Evolutionary conservation across 2,329 filamentous ascomycete genomes (phyloP), one percentile per base, ranked within the genome.

Genomic region (Microdochium bolleyi): DNA sequence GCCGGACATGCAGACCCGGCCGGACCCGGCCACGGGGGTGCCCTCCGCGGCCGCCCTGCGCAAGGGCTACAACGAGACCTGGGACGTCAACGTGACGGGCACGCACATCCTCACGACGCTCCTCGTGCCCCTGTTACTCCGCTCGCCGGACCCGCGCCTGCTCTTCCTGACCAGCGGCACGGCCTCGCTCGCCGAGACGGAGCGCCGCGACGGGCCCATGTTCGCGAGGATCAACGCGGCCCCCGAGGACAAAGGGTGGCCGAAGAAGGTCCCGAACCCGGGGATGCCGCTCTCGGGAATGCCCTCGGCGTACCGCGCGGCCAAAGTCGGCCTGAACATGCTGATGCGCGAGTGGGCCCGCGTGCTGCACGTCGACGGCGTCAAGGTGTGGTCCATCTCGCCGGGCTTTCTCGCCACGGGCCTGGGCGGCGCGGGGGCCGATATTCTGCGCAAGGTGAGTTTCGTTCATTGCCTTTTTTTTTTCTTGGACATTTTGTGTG

Each of bases 261-360:
- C 71, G 2, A 74, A 76, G 57, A n/a, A n/a, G n/a, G n/a, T n/a
- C n/a, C n/a, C n/a, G n/a, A n/a, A n/a, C n/a, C n/a, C n/a, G n/a
- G n/a, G n/a, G n/a, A n/a, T n/a, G n/a, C n/a, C n/a, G 9, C 56
- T 51, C 3, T 53, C 49, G 30, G 48, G 44, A 19, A 53, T 30
- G 49, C 24, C 53, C 13, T 49, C 59, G 5, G 52, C 61, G 2
- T 77, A 78, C 54, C 68, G 73, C 2, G 63, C 62, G 24, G 59
- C 62, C 22, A 77, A 78, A 61, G 68, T 67, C 0, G 75, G 70
- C 0, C 57, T 78, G 52, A 77, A 77, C 55, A 77, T 77, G 74
- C 54, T 77, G 56, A 73, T 76, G 73, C 62, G 68, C 5, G 70
- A 75, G 53, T 77, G 73, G 71, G 54, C 61, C 11, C 61, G 69